Conservation (phyloP, 1,284 basidiomycete species). For the Meripilus lineatus region DNA sequence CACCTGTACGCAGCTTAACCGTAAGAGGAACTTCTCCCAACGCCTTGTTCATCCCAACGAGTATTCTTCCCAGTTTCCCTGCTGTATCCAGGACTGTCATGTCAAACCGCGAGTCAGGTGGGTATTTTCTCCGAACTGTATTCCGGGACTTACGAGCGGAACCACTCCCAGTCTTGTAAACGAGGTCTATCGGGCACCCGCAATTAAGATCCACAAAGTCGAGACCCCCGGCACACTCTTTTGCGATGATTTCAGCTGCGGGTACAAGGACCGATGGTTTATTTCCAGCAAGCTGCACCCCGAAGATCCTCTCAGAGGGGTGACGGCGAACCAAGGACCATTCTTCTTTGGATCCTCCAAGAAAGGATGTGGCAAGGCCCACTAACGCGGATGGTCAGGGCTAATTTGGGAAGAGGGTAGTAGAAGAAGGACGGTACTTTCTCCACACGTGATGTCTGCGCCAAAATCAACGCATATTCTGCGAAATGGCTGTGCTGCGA, state of each 20-base stretch:
- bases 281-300: constrained; percentile 82
- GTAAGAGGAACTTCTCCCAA: constrained; percentile 94
- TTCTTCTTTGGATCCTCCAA: constrained; percentile 82
- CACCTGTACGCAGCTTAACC: constrained; percentile 90
- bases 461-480: constrained; percentile 84
- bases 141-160: constrained; percentile 61
- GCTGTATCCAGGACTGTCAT: constrained; percentile 72
- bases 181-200: constrained; percentile 96
- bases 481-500: constrained; percentile 76
- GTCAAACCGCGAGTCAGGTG: background rate
- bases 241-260: constrained; percentile 79
- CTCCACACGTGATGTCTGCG: constrained; percentile 93
- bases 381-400: constrained; percentile 39
- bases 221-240: constrained; percentile 58
- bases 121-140: too few relatives aligned
- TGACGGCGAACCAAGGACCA: constrained; percentile 89
- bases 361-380: constrained; percentile 80
- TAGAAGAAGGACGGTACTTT: constrained; percentile 48
- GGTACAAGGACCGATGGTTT: constrained; percentile 77
- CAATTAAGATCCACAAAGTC: constrained; percentile 96
- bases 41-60: constrained; percentile 90
- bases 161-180: constrained; percentile 89
- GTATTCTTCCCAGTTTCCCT: constrained; percentile 78
- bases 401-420: constrained; percentile 7
- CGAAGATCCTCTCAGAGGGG: constrained; percentile 86